These are phyloP conservation scores for Copromyces sp. DNA, from an alignment of 495 filamentous ascomycete genomes.

Conservation along the genomic window DNA sequence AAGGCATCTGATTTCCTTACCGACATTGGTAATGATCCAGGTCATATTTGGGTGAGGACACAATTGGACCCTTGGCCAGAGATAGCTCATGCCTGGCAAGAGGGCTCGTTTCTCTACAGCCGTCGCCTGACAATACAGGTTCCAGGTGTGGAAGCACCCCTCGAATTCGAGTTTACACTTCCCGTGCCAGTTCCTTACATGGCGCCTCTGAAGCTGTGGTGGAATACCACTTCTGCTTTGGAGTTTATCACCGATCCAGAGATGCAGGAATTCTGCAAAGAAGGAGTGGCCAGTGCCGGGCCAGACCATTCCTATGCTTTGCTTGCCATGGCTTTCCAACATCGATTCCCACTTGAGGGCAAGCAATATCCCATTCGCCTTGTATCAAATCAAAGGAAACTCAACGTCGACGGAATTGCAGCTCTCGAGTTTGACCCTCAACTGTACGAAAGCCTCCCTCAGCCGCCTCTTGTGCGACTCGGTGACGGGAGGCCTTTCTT, in stretches of 20 bases:
- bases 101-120: slow-evolving; percentile 15
- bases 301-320: slow-evolving; percentile 36
- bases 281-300: slow-evolving; percentile 14
- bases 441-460: slow-evolving; percentile 1
- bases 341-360: slow-evolving; percentile 23
- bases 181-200: slow-evolving; percentile 36
- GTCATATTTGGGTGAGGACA: slow-evolving; percentile 42
- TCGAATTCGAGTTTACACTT: slow-evolving; percentile 36
- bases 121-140: slow-evolving; percentile 23
- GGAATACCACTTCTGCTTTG: slow-evolving; percentile 36
- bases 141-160: slow-evolving; percentile 16
- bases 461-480: slow-evolving; percentile 24
- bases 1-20: slow-evolving; percentile 24
- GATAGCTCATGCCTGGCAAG: slow-evolving; percentile 46
- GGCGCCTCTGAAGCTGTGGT: slow-evolving; percentile 36
- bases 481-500: slow-evolving; percentile 17
- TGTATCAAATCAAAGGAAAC: slow-evolving; percentile 7
- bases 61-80: slow-evolving; percentile 57
- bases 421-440: slow-evolving; percentile 4
- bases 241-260: slow-evolving; percentile 26
- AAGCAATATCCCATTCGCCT: slow-evolving; percentile 34
- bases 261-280: slow-evolving; percentile 2
- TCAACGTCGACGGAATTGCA: slow-evolving; percentile 10
- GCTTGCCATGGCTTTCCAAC: slow-evolving; percentile 39
- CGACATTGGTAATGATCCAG: slow-evolving; percentile 33